phyloP scores from a whole-genome alignment of 208 protist genomes.

The Cochliopodium minus region DNA sequence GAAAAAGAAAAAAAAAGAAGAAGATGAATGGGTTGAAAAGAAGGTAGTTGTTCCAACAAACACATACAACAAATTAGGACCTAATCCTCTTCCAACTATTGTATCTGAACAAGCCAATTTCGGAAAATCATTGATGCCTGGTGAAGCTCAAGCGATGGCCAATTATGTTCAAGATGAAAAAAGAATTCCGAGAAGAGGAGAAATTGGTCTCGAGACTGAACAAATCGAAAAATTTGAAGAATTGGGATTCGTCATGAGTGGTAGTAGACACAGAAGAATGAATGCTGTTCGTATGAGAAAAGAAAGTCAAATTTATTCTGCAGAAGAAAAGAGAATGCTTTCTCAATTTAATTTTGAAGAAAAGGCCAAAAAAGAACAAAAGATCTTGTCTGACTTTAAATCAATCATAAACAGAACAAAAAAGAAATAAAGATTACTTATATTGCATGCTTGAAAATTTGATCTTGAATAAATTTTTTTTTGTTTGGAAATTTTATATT shows the following conservation, averaged over 20 bases:
- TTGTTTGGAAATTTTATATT: too few relatives aligned
- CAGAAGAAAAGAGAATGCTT: conserved; percentile 48
- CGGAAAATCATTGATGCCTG: not conserved
- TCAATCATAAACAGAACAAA: too few relatives aligned
- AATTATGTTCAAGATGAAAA: conserved; percentile 13
- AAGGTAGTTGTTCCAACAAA: not conserved
- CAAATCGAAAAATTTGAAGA: conserved; percentile 47
- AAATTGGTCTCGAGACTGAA: conserved; percentile 47
- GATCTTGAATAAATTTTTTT: too few relatives aligned
- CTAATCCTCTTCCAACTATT: not conserved
- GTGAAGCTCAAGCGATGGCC: not conserved
- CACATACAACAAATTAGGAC: not conserved
- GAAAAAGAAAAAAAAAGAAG: not conserved
- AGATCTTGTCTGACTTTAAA: conserved; percentile 41
- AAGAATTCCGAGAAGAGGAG: conserved; percentile 48
- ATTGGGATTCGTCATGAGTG: conserved; percentile 59
- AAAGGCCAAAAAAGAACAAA: conserved; percentile 41
- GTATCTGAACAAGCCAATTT: not conserved
- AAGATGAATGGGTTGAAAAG: not conserved
- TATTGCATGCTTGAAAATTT: too few relatives aligned
- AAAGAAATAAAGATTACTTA: too few relatives aligned
- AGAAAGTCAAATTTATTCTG: conserved; percentile 53
- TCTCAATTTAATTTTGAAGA: conserved; percentile 52
- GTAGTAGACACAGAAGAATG: conserved; percentile 50
- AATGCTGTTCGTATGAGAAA: conserved; percentile 65